phyloP scores from a whole-genome alignment of 345 rosid genomes.

The Conringia planisiliqua region DNA sequence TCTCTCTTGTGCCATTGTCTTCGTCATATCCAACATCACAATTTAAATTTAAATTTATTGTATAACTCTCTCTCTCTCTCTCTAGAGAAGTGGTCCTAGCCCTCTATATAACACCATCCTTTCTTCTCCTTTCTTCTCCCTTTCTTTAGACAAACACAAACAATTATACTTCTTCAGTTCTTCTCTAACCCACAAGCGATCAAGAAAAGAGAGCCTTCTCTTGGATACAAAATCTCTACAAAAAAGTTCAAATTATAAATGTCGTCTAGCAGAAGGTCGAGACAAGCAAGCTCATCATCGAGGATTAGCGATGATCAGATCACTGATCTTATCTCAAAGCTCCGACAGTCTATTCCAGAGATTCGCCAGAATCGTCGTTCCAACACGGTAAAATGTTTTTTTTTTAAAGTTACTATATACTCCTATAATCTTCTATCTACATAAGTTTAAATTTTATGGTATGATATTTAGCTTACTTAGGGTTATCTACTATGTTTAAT shows the following conservation, averaged over 20 bases:
- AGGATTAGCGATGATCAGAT: constrained; percentile 93
- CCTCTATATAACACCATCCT: constrained; percentile 59
- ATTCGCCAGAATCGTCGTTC: constrained; percentile 71
- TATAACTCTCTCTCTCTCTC: constrained; percentile 28
- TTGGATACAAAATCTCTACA: background rate
- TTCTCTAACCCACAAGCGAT: constrained; percentile 14
- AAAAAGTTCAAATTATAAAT: constrained; percentile 31
- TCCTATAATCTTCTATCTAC: background rate
- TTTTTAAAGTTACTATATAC: background rate
- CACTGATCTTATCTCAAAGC: constrained; percentile 77
- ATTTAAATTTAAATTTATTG: constrained; percentile 42
- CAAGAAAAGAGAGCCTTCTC: constrained; percentile 15
- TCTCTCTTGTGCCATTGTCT: constrained; percentile 73
- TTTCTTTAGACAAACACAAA: constrained; percentile 17
- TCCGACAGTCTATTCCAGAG: constrained; percentile 88
- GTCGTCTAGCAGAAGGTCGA: constrained; percentile 97
- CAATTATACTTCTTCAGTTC: constrained; percentile 9
- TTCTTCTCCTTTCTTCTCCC: constrained; percentile 47
- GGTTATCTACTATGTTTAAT: background rate
- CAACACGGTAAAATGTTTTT: constrained; percentile 51
- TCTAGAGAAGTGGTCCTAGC: constrained; percentile 51
- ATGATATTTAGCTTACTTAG: background rate
- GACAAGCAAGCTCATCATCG: constrained; percentile 61
- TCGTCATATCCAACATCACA: constrained; percentile 75
- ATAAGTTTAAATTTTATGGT: constrained; percentile 4